Evolutionary conservation across 2,329 filamentous ascomycete genomes (phyloP).

Genomic region (Pyrenochaeta sp.): DNA sequence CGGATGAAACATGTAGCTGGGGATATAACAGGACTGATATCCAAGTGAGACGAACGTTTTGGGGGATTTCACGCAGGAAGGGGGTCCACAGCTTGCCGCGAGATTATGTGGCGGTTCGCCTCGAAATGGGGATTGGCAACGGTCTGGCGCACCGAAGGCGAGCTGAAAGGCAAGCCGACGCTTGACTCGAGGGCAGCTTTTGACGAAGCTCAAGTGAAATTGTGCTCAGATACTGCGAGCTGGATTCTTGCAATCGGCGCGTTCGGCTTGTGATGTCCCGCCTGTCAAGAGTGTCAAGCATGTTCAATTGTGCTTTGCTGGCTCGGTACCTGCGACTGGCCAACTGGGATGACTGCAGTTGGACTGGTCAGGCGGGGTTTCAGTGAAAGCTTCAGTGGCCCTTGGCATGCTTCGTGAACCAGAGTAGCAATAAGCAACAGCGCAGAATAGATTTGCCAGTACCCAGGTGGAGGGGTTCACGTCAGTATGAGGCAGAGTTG

Average conservation of each 20-base stretch:
- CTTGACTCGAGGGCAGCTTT: background rate
- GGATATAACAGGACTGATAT: background rate
- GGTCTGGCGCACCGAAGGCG: background rate
- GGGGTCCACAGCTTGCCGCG: background rate
- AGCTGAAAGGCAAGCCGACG: background rate
- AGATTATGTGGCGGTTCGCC: background rate
- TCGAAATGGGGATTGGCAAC: background rate
- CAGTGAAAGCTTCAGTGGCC: background rate
- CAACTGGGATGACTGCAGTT: background rate
- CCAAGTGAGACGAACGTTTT: background rate
- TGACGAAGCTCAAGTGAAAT: background rate
- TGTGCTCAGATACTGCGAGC: background rate
- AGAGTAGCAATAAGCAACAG: background rate
- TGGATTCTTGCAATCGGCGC: background rate
- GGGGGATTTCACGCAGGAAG: background rate
- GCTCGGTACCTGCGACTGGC: background rate
- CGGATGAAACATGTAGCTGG: constrained; percentile 2
- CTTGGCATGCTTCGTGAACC: background rate
- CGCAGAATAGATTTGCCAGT: background rate
- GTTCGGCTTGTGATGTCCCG: constrained; percentile 18
- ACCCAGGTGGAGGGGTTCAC: background rate
- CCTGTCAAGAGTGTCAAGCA: constrained; percentile 12
- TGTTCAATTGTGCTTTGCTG: background rate
- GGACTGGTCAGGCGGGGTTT: background rate
- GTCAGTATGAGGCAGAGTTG: constrained; percentile 2